Conservation (phyloP, 2,329 filamentous ascomycete genomes). For the Colletotrichum sp. region DNA sequence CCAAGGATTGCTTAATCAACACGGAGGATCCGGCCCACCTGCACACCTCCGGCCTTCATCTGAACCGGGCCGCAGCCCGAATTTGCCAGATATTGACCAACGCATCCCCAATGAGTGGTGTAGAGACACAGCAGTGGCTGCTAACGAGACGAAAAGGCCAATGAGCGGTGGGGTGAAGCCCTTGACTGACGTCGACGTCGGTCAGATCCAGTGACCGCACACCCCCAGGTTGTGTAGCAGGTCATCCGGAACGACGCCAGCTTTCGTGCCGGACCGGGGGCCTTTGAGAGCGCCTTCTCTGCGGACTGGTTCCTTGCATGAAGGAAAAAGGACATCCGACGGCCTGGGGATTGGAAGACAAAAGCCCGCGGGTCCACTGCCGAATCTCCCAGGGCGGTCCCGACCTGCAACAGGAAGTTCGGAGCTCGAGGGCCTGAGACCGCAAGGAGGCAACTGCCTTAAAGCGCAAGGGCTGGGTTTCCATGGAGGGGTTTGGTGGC, state of each 20-base stretch:
- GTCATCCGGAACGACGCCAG: conserved; percentile 2
- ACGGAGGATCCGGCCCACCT: background rate
- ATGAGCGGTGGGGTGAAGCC: conserved; percentile 2
- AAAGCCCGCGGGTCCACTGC: background rate
- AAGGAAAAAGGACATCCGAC: background rate
- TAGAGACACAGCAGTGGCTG: background rate
- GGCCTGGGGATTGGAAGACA: background rate
- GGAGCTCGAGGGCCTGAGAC: background rate
- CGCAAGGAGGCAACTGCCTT: background rate
- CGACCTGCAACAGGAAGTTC: conserved; percentile 9
- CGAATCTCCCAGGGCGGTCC: background rate
- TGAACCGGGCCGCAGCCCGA: background rate
- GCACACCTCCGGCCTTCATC: background rate
- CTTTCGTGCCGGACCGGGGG: conserved; percentile 2
- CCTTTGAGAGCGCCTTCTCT: background rate
- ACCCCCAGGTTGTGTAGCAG: conserved; percentile 3
- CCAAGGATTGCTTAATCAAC: conserved; percentile 6
- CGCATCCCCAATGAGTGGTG: background rate
- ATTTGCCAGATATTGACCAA: background rate
- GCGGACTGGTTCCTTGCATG: conserved; percentile 10
- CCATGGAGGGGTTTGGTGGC: background rate
- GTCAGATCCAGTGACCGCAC: background rate
- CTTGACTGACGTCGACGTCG: background rate
- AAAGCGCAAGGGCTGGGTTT: background rate
- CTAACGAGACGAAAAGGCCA: background rate